A percentile compares a stretch with the other conserved stretches of the same genome.
Conservation (phyloP, 306 rosid genomes). For the Prosopis cineraria region DNA sequence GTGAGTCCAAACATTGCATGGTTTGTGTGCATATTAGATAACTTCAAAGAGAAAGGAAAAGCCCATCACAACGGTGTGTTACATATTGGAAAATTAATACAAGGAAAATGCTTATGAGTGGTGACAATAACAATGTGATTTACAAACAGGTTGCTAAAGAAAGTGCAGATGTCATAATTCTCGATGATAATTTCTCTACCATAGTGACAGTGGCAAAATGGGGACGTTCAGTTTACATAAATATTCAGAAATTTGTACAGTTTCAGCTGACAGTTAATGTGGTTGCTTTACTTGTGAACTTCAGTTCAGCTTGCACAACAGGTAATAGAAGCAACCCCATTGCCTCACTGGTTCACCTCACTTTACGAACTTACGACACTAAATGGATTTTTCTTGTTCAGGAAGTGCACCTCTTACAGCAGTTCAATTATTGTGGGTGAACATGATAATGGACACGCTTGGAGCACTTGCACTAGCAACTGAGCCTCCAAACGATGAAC, state of each 20-base stretch:
- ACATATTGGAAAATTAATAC: neutral
- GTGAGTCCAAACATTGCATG: slow-evolving; percentile 41
- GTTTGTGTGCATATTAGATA: neutral
- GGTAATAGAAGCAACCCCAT: slow-evolving; percentile 48
- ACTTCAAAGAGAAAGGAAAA: neutral
- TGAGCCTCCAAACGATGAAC: slow-evolving; percentile 89
- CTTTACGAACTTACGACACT: neutral
- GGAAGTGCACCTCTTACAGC: slow-evolving; percentile 99
- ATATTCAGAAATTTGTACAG: slow-evolving; percentile 95
- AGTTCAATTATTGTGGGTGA: slow-evolving; percentile 96
- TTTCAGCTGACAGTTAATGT: slow-evolving; percentile 93
- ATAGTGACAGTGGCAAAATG: slow-evolving; percentile 93
- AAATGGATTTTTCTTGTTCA: slow-evolving; percentile 45
- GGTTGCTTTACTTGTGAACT: slow-evolving; percentile 89
- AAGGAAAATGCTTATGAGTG: slow-evolving; percentile 2
- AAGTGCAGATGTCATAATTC: slow-evolving; percentile 93
- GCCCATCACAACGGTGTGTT: neutral
- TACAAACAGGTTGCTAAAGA: slow-evolving; percentile 89
- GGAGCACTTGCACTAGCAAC: slow-evolving; percentile 99
- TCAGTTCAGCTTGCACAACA: slow-evolving; percentile 87
- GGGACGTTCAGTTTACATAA: slow-evolving; percentile 96
- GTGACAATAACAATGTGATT: neutral
- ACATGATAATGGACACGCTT: slow-evolving; percentile 97
- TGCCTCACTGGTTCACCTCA: neutral
- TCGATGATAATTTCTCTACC: slow-evolving; percentile 96